A percentile compares a stretch with the other conserved stretches of the same genome.
Evolutionary conservation across 1,284 basidiomycete genomes (phyloP).

Genomic region (Schizopora paradoxa): DNA sequence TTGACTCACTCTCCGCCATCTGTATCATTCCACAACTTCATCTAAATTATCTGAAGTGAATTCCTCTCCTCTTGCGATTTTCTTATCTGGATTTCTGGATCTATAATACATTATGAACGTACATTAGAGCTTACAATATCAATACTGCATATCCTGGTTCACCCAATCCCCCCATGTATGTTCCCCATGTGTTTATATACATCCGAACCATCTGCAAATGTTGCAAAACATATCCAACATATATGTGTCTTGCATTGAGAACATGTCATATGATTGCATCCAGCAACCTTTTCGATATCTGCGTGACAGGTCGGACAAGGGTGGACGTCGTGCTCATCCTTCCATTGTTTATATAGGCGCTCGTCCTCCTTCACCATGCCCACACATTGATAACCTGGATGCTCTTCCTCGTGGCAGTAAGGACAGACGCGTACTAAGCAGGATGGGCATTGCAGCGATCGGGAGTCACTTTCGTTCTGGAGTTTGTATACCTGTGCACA

Average conservation of each 20-base stretch:
- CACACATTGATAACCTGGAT: conserved; percentile 58
- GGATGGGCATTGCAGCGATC: conserved; percentile 63
- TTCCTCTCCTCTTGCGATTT: too few relatives aligned
- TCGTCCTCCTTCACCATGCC: conserved; percentile 46
- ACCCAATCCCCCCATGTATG: conserved; percentile 22
- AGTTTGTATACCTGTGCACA: conserved; percentile 63
- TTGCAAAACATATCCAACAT: conserved; percentile 31
- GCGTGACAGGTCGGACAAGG: conserved; percentile 31
- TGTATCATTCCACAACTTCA: too few relatives aligned
- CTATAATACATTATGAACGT: too few relatives aligned
- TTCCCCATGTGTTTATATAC: conserved; percentile 26
- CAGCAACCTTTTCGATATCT: conserved; percentile 31
- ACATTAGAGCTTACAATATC: too few relatives aligned
- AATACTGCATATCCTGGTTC: too few relatives aligned
- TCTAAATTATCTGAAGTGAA: too few relatives aligned
- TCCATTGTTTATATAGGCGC: conserved; percentile 26
- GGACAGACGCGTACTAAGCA: conserved; percentile 66
- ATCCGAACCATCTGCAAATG: conserved; percentile 20
- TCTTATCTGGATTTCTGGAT: too few relatives aligned
- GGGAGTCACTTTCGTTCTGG: conserved; percentile 39
- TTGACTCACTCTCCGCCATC: too few relatives aligned
- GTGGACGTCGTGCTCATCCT: conserved; percentile 28
- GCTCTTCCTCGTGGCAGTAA: conserved; percentile 57
- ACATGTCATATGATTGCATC: conserved; percentile 33
- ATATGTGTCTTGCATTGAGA: conserved; percentile 28